Evolutionary conservation across 208 protist species (phyloP).

Genomic region (Leishmania turanica): DNA sequence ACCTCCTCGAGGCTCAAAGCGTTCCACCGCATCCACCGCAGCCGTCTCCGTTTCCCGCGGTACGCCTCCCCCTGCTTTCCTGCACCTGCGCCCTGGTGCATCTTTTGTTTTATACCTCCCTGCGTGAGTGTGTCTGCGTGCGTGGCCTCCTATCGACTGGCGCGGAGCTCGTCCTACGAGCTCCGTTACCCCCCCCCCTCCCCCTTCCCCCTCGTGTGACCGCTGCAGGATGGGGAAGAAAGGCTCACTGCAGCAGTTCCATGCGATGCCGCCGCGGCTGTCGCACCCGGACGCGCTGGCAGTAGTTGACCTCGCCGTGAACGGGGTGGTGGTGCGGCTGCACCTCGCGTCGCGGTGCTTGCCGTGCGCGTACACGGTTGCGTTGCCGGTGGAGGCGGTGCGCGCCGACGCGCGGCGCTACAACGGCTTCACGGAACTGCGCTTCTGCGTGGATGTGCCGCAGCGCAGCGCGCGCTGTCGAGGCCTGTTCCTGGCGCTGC

Average conservation of each 20-base stretch:
- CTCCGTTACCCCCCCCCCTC: not conserved
- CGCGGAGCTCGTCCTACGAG: not conserved
- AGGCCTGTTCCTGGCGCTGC: slow-evolving; percentile 23
- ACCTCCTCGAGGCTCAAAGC: not conserved
- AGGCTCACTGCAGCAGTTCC: not conserved
- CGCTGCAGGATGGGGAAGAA: slow-evolving; percentile 2
- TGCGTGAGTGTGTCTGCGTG: not conserved
- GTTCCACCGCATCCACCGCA: not conserved
- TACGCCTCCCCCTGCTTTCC: not conserved
- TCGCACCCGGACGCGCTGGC: slow-evolving; percentile 11
- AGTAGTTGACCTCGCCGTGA: slow-evolving; percentile 22
- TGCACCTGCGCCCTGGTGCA: not conserved
- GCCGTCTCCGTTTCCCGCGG: not conserved
- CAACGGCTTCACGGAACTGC: slow-evolving; percentile 26
- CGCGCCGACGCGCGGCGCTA: slow-evolving; percentile 14
- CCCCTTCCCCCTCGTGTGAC: not conserved
- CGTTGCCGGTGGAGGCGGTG: not conserved
- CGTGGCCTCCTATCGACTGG: not conserved
- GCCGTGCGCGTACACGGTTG: slow-evolving; percentile 30
- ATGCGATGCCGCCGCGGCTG: not conserved
- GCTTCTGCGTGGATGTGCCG: slow-evolving; percentile 19
- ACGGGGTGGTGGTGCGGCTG: slow-evolving; percentile 8
- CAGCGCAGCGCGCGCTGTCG: slow-evolving; percentile 19
- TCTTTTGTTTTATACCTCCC: not conserved
- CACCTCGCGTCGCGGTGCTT: slow-evolving; percentile 18